Conservation (phyloP, 768 basidiomycete species). For the Strobilomyces confusus region DNA sequence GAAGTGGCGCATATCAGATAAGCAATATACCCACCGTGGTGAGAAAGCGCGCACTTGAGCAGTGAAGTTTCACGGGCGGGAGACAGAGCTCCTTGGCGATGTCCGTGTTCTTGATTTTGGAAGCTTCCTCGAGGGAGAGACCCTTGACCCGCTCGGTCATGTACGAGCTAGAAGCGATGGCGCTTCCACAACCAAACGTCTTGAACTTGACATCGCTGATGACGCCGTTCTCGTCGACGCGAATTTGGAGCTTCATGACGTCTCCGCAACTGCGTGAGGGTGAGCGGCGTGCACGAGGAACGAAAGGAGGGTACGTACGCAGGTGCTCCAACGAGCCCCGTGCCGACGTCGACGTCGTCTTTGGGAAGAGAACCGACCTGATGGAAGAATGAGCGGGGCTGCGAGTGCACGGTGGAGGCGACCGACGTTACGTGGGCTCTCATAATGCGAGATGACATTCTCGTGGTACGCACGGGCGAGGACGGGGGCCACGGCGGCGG, state of each 20-base stretch:
- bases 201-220: conserved; percentile 99
- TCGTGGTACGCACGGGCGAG: conserved; percentile 81
- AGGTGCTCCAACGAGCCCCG: conserved; percentile 96
- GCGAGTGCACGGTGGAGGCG: conserved; percentile 29
- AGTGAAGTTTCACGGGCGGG: conserved; percentile 95
- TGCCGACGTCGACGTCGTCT: conserved; percentile 87
- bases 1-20: conserved; percentile 22
- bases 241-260: conserved; percentile 99
- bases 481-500: conserved; percentile 44
- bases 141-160: conserved; percentile 99
- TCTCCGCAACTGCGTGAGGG: conserved; percentile 72
- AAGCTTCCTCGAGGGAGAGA: conserved; percentile 88
- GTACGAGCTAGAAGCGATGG: conserved; percentile 96
- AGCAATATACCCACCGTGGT: conserved; percentile 7
- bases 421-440: conserved; percentile 93
- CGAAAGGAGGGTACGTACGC: conserved; percentile 54
- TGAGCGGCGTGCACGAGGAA: conserved; percentile 13
- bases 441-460: conserved; percentile 97
- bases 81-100: conserved; percentile 96
- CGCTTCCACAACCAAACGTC: conserved; percentile 98
- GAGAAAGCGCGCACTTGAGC: conserved; percentile 67
- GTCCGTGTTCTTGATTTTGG: conserved; percentile 97
- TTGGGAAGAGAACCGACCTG: conserved; percentile 97
- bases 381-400: conserved; percentile 44
- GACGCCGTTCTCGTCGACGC: conserved; percentile 90